phyloP scores from a whole-genome alignment of 106 monocot species.

The Alisma plantagoaquatica region DNA sequence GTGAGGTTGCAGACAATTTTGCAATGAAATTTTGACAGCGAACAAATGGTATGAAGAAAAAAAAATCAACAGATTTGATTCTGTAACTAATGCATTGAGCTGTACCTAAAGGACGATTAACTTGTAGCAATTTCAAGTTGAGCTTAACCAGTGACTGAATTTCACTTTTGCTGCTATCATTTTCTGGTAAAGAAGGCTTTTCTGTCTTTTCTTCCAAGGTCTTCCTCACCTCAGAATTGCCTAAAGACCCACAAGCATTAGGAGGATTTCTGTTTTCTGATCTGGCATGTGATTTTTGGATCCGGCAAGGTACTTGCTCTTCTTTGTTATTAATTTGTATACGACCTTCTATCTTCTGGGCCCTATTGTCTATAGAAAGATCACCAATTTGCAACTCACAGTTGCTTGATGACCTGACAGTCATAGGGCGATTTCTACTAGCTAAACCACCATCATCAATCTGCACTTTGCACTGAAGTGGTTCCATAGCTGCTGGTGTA shows the following conservation, averaged over 20 bases:
- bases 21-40: too few species aligned
- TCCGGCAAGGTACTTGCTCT: neutral
- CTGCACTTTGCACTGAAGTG: neutral
- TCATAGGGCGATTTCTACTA: too few species aligned
- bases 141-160: constrained; percentile 54
- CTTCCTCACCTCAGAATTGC: neutral
- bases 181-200: neutral
- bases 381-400: neutral
- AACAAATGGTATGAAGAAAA: too few species aligned
- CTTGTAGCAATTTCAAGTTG: constrained; percentile 35
- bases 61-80: too few species aligned
- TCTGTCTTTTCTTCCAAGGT: neutral
- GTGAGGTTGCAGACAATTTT: too few species aligned
- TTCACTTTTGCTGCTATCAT: constrained; percentile 25
- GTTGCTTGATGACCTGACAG: too few species aligned
- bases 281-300: neutral
- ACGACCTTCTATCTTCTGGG: neutral
- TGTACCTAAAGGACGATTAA: constrained; percentile 29
- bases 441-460: neutral
- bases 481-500: neutral
- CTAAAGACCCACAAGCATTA: neutral
- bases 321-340: neutral
- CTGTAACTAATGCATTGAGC: too few species aligned
- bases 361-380: neutral
- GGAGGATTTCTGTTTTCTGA: neutral